phyloP scores from a whole-genome alignment of 179 eudicot genomes.

The Spergularia azorica region DNA sequence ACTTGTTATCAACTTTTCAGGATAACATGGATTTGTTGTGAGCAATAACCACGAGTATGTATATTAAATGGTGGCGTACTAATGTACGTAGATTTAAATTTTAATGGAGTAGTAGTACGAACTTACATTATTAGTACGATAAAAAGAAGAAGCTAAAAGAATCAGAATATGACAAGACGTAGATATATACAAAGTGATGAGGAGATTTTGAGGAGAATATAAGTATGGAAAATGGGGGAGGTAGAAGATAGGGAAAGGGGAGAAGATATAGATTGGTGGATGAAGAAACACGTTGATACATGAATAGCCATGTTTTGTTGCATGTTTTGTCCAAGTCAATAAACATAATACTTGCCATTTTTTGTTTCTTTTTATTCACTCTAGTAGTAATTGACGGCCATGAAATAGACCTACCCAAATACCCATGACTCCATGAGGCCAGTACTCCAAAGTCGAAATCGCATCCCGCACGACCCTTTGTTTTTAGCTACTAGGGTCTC shows the following conservation, averaged over 20 bases:
- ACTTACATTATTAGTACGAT: not conserved
- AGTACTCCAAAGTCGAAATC: no score
- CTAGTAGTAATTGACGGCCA: no score
- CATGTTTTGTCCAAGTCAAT: not conserved
- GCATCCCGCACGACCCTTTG: no score
- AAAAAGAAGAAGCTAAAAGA: not conserved
- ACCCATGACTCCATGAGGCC: no score
- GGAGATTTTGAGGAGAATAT: not conserved
- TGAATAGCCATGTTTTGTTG: constrained; percentile 22
- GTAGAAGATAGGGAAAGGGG: not conserved
- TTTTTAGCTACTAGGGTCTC: no score
- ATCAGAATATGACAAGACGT: not conserved
- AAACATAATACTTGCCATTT: no score
- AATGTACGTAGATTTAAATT: not conserved
- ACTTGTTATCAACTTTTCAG: no score
- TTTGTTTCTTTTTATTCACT: no score
- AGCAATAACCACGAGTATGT: not conserved
- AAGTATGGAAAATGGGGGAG: constrained; percentile 2
- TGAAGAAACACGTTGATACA: constrained; percentile 31
- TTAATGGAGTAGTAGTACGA: not conserved
- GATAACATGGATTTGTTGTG: constrained; percentile 3
- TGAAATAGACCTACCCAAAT: no score
- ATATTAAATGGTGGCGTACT: not conserved
- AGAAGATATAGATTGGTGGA: constrained; percentile 11
- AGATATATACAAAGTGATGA: not conserved